phyloP scores from a whole-genome alignment of 306 rosid species.

The Lupinus albus region DNA sequence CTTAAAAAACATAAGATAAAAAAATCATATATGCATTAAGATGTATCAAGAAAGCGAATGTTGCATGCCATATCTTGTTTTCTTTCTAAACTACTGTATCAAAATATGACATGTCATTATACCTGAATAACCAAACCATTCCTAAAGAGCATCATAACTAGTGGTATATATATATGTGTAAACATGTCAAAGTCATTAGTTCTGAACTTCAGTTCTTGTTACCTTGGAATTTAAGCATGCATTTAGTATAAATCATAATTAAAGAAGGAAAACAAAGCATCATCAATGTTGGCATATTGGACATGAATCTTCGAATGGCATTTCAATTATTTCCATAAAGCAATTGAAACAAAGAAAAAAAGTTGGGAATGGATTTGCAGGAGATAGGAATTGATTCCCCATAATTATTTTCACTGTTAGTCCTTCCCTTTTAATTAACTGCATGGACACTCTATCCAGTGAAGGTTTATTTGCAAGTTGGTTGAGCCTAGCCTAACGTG shows the following conservation, averaged over 20 bases:
- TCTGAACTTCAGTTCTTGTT: slow-evolving; percentile 16
- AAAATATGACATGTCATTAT: slow-evolving; percentile 37
- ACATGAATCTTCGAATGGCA: slow-evolving; percentile 78
- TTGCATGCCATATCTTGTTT: slow-evolving; percentile 5
- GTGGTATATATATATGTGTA: neutral
- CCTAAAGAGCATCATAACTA: slow-evolving; percentile 8
- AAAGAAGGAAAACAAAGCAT: slow-evolving; percentile 33
- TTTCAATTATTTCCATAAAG: slow-evolving; percentile 76
- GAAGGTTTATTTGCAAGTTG: slow-evolving; percentile 58
- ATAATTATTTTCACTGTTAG: slow-evolving; percentile 13
- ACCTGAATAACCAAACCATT: slow-evolving; percentile 17
- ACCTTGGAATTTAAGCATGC: slow-evolving; percentile 18
- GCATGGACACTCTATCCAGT: slow-evolving; percentile 42
- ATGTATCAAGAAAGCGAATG: too few relatives aligned
- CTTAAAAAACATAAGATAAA: slow-evolving; percentile 7
- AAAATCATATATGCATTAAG: too few relatives aligned
- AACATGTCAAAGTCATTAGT: slow-evolving; percentile 29
- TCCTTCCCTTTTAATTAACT: slow-evolving; percentile 28
- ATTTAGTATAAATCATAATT: neutral
- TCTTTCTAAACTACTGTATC: slow-evolving; percentile 12
- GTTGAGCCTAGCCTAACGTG: slow-evolving; percentile 29
- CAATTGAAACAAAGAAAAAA: slow-evolving; percentile 42
- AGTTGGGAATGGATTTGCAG: slow-evolving; percentile 54
- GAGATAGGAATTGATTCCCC: slow-evolving; percentile 57
- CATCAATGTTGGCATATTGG: slow-evolving; percentile 40